Conservation (phyloP, 2,329 filamentous ascomycete genomes). For the Epicoccum nigrum region DNA sequence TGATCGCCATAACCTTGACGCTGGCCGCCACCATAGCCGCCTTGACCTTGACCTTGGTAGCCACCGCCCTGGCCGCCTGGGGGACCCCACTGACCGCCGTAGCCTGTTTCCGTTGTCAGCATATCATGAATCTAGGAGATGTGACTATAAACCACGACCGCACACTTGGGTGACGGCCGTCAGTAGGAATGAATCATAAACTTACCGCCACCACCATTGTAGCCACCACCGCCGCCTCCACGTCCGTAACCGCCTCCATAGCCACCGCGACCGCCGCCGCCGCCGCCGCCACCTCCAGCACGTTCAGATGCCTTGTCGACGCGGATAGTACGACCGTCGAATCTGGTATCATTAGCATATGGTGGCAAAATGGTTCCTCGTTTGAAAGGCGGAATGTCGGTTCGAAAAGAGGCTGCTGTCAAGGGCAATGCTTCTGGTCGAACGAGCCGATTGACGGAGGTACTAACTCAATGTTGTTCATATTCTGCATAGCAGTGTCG, state of each 20-base stretch:
- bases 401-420: neutral
- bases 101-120: slow-evolving; percentile 22
- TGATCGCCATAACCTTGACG: slow-evolving; percentile 38
- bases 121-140: neutral
- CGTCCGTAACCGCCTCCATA: slow-evolving; percentile 39
- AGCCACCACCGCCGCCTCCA: slow-evolving; percentile 38
- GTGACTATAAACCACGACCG: slow-evolving; percentile 24
- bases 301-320: slow-evolving; percentile 93
- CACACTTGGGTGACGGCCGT: slow-evolving; percentile 14
- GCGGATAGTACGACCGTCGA: slow-evolving; percentile 91
- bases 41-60: slow-evolving; percentile 33
- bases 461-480: slow-evolving; percentile 90
- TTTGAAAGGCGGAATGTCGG: neutral
- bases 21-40: slow-evolving; percentile 33
- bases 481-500: slow-evolving; percentile 74
- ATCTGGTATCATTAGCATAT: slow-evolving; percentile 60
- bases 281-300: slow-evolving; percentile 58
- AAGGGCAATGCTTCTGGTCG: neutral
- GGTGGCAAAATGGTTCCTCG: neutral
- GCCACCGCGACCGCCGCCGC: slow-evolving; percentile 46
- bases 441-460: neutral
- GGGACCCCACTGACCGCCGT: slow-evolving; percentile 36
- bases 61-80: slow-evolving; percentile 36
- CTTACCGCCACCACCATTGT: slow-evolving; percentile 31
- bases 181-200: neutral